These are phyloP conservation scores for Dendryphion nanum DNA, from an alignment of 2,329 filamentous ascomycete genomes.

Conservation along the genomic window DNA sequence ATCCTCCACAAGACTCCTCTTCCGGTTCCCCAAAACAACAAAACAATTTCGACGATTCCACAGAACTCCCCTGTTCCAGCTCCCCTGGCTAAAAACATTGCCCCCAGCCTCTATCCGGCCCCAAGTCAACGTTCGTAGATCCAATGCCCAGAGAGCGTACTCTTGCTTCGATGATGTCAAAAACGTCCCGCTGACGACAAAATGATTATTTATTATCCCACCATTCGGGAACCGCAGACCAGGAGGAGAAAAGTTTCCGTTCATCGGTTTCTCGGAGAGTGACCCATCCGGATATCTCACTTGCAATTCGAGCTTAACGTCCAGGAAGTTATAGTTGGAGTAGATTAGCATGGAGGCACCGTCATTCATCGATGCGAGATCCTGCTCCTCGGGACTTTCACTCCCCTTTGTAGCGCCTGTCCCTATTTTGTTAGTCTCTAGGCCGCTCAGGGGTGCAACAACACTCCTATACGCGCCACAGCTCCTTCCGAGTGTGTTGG, in stretches of 20 bases:
- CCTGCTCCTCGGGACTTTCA: constrained; percentile 41
- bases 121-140: constrained; percentile 86
- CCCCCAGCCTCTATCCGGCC: constrained; percentile 90
- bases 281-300: constrained; percentile 81
- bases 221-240: constrained; percentile 94
- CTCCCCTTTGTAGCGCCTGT: constrained; percentile 46
- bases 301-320: constrained; percentile 94
- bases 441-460: constrained; percentile 74
- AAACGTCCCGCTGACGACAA: constrained; percentile 96
- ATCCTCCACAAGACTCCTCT: constrained; percentile 90
- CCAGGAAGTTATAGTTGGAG: constrained; percentile 98
- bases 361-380: constrained; percentile 30
- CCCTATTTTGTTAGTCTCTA: constrained; percentile 65
- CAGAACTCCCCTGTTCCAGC: constrained; percentile 93
- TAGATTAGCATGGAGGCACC: constrained; percentile 86
- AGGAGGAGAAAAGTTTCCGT: constrained; percentile 79
- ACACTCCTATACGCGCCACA: constrained; percentile 97
- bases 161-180: constrained; percentile 97
- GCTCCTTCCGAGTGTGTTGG: constrained; percentile 80
- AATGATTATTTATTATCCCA: constrained; percentile 91
- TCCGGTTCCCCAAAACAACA: constrained; percentile 90
- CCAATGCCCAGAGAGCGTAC: constrained; percentile 93
- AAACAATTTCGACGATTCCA: constrained; percentile 95
- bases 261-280: constrained; percentile 85
- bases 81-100: constrained; percentile 92